Conservation (phyloP, 495 filamentous ascomycete genomes). For the Penicillium egyptiacum region DNA sequence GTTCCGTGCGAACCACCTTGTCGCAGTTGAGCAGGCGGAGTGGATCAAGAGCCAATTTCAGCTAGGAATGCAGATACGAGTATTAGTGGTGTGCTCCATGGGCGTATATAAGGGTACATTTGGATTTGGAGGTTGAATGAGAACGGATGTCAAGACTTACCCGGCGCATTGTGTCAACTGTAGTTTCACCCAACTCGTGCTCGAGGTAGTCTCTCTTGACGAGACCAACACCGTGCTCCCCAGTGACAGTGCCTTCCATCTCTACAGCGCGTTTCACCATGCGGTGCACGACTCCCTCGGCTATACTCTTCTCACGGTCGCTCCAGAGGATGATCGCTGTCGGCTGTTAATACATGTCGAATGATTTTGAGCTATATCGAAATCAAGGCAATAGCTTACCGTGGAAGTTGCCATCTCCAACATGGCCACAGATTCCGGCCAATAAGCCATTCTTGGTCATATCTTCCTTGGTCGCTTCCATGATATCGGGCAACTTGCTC, state of each 20-base stretch:
- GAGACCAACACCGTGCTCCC: slow-evolving; percentile 63
- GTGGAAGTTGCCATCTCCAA: slow-evolving; percentile 68
- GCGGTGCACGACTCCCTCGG: slow-evolving; percentile 53
- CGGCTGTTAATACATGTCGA: slow-evolving; percentile 6
- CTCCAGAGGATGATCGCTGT: slow-evolving; percentile 58
- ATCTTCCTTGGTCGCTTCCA: slow-evolving; percentile 61
- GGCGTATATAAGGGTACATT: neutral
- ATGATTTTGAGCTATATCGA: neutral
- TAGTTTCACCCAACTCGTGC: slow-evolving; percentile 54
- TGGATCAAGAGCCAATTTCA: slow-evolving; percentile 67
- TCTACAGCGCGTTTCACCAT: slow-evolving; percentile 64
- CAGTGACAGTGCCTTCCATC: slow-evolving; percentile 64
- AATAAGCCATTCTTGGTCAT: slow-evolving; percentile 56
- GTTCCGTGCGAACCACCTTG: slow-evolving; percentile 58
- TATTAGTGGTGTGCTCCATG: slow-evolving; percentile 14
- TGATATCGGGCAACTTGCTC: slow-evolving; percentile 59
- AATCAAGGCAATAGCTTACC: slow-evolving; percentile 33
- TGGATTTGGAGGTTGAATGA: neutral
- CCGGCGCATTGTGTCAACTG: slow-evolving; percentile 64
- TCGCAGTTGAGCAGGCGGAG: slow-evolving; percentile 66
- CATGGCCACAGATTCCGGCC: slow-evolving; percentile 65
- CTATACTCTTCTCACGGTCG: slow-evolving; percentile 51
- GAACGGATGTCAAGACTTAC: slow-evolving; percentile 39
- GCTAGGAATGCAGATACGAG: slow-evolving; percentile 32
- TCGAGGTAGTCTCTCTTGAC: slow-evolving; percentile 61